Base-by-base conservation (phyloP, 1,139 yeast genomes). In the Saccharomyces hybrid region DNA sequence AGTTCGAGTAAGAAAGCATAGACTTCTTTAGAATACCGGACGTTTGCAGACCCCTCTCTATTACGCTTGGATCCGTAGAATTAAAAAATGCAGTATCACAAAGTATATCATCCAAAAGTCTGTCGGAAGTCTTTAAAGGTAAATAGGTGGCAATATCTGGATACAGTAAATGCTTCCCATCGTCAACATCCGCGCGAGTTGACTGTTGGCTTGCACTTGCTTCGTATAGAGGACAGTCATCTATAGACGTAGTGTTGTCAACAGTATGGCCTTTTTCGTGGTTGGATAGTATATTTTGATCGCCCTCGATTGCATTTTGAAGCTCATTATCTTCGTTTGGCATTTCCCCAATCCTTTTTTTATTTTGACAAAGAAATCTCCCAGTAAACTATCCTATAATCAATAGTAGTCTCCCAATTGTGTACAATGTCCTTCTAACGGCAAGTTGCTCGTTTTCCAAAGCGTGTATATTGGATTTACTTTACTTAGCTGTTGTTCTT, bases 51-150 rank as follows among this genome's bases (percentile, higher is more conserved):
- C 54, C 56, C 2, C 56, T 57, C 13, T 51, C 54, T 16, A 55
- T 26, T 13, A 59, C 55, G 1, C 55, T 56, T n/a, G 57, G 56
- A 27, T 59, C 59, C 2, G 47, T 14, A 0, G 60, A 55, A 14
- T 16, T 27, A 4, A 26, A 23, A 46, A 64, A 65, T 4, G 59
- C 42, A 20, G 69, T 47, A 51, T 69, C 73, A 9, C 64, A 61
- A 28, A 78, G 74, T 47, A 85, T 66, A 63, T 86, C 93, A 64
- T 84, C 89, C 30, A 85, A 61, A 31, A 86, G 74, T 52, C 93
- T 73, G 61, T 85, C 85, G 28, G 84, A 71, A 0, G 91, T 84
- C 63, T 86, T 86, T 69, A 80, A 82, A 2, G 70, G 68, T 42
- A 59, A 61, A 8, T 50, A 47, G 5, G 50, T 49, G 13, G 52